A percentile compares a stretch with the other conserved stretches of the same genome.
Conservation (phyloP, 2,329 filamentous ascomycete species). For the Emydomyces testavorans region DNA sequence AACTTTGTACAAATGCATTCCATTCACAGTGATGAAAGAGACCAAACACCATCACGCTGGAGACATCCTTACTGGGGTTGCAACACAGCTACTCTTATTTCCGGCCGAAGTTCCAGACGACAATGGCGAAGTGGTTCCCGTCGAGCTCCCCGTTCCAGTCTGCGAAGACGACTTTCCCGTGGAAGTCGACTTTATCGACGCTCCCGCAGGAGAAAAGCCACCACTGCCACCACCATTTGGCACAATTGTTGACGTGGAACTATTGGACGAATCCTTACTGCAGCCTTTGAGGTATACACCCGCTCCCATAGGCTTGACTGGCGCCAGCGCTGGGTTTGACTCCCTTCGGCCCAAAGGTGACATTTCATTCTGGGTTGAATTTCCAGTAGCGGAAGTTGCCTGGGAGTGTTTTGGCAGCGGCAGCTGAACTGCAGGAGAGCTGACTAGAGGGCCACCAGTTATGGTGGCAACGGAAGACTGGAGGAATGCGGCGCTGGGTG, state of each 20-base stretch:
- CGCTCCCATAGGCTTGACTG: neutral
- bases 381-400: neutral
- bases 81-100: neutral
- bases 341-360: neutral
- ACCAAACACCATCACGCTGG: neutral
- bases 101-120: neutral
- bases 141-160: neutral
- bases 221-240: neutral
- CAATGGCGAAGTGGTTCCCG: neutral
- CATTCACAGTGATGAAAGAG: no score
- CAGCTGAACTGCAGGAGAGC: neutral
- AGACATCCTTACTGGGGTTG: neutral
- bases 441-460: neutral
- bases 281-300: constrained; percentile 1
- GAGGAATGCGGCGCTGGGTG: neutral
- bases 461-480: neutral
- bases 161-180: neutral
- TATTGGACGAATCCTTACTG: constrained; percentile 2
- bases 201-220: neutral
- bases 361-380: neutral
- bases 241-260: constrained; percentile 10
- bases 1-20: no score
- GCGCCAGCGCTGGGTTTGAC: neutral
- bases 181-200: neutral
- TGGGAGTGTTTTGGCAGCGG: neutral